Base-by-base conservation (phyloP, 2,329 filamentous ascomycete species). In the Fusarium keratoplasticum region DNA sequence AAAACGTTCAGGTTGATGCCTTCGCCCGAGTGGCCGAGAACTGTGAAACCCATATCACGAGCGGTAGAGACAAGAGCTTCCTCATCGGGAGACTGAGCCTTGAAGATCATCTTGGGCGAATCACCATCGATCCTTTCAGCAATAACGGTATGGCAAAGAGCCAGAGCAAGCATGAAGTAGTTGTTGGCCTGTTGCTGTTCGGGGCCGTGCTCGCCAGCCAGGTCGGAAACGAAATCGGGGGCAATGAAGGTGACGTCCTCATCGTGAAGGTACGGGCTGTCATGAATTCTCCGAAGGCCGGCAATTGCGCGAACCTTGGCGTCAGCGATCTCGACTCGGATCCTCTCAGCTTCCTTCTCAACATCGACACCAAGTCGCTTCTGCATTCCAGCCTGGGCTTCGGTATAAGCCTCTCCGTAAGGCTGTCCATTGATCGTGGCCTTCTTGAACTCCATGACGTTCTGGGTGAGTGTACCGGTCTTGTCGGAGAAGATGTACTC, bases 361-460 rank as follows among this genome's bases (percentile, higher is more conserved):
- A 95, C 93, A 79, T 98, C 92, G 60, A 98, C 89, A 58, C 96
- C 96, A 82, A 96, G 86, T 70, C 96, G 91, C 83, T 96, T 95
- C 81, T 97, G 95, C 94, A 99, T 96, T 66, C 96, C 96, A 61
- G 96, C 94, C 82, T 98, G 94, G 1, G 96, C 96, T 83, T 99
- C 96, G 0, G 97, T 99, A 80, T 98, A 99, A 1, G 96, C 96
- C 84, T 99, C 96, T 71, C 97, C 96, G 76, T 99, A 99, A 0
- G 95, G 92, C 69, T 96, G 90, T n/a, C 96, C 96, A 79, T 98
- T 98, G 83, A 99, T 92, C 0, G 95, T 97, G 64, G 93, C 95
- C 83, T 99, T 99, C 83, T 98, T 99, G 89, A 98, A 99, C 82
- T 99, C 97, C 96, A 99, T 98, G 87, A 95, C 93, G 80, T 98